Conservation (phyloP, 192 early-diverging fungal genomes). For the Podochytrium sp. region DNA sequence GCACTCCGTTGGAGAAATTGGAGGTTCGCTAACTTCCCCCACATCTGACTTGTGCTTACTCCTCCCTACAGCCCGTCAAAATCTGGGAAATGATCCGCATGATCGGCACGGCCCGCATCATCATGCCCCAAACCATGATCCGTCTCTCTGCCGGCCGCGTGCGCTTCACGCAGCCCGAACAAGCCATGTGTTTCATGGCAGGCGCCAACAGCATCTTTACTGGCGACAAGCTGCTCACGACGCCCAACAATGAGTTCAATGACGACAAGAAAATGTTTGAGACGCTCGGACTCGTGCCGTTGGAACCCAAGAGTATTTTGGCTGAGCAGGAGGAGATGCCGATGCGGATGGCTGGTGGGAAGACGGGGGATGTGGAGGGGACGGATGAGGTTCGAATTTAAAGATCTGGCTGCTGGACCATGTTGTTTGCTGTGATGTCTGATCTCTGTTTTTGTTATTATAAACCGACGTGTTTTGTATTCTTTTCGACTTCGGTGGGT, state of each 20-base stretch:
- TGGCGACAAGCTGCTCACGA: constrained; percentile 81
- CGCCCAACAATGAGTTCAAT: constrained; percentile 74
- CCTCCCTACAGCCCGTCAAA: constrained; percentile 61
- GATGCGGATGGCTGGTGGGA: too few relatives aligned
- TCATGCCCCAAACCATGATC: constrained; percentile 77
- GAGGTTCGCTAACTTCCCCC: constrained; percentile 47
- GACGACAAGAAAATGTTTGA: constrained; percentile 79
- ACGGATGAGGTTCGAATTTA: background rate
- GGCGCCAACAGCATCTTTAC: constrained; percentile 88
- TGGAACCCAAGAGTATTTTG: constrained; percentile 5
- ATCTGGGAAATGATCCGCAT: constrained; percentile 84
- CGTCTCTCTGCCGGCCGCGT: constrained; percentile 78
- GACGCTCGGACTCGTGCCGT: constrained; percentile 44
- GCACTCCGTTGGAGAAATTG: constrained; percentile 78
- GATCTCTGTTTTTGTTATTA: too few relatives aligned
- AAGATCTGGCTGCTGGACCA: too few relatives aligned
- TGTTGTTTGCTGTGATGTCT: too few relatives aligned
- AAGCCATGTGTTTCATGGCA: constrained; percentile 78
- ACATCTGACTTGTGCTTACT: background rate
- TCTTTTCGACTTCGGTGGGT: too few relatives aligned
- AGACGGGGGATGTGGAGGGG: background rate
- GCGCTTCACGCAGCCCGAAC: constrained; percentile 69
- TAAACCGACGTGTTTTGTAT: too few relatives aligned
- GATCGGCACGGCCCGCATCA: constrained; percentile 81
- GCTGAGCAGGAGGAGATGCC: background rate